Evolutionary conservation across 129 eudicot species (phyloP), one percentile per base, ranked within the genome.

Genomic region (Scalesia atractyloides): DNA sequence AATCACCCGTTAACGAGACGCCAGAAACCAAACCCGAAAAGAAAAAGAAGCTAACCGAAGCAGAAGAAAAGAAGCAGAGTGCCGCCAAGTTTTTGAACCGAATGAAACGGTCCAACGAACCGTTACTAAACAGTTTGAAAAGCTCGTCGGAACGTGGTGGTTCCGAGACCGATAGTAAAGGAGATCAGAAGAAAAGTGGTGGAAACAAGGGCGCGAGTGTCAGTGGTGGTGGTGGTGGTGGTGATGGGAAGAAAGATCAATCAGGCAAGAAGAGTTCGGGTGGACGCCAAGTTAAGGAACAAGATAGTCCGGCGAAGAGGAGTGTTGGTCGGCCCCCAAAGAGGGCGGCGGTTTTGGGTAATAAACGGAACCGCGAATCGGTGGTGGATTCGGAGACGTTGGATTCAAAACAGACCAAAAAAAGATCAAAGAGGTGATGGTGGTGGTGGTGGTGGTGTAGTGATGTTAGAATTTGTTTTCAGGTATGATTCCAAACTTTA

Each of bases 291-390:
- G 59, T 22, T 14, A 84, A 83, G 75, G 88, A 78, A 68, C 82
- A 80, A 62, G 86, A 66, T 13, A 83, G 88, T 56, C 85, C 86
- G 0, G 82, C 82, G 12, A 90, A 84, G 73, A 81, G 83, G 79
- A 75, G 73, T 1, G 81, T 83, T 2, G 95, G 89, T 19, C 68
- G 91, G 66, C 97, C 91, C 18, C 95, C 95, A 9, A 90, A 87
- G 59, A 68, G 91, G 50, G 88, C 82, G 11, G 83, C 82, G 22
- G 69, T 47, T 1, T 41, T 66, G 13, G 87, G 89, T 12, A 90
- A 90, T 15, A 90, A 90, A 64, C 82, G 94, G 63, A 73, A 74
- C 10, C 76, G 91, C 41, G 81, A 79, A 16, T 53, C 49, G 12
- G 86, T 65, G 6, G 85, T 68, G 3, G 88, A 83, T 30, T 33